Conservation (phyloP, 1,284 basidiomycete species). For the Cryptococcus maquisensis region DNA sequence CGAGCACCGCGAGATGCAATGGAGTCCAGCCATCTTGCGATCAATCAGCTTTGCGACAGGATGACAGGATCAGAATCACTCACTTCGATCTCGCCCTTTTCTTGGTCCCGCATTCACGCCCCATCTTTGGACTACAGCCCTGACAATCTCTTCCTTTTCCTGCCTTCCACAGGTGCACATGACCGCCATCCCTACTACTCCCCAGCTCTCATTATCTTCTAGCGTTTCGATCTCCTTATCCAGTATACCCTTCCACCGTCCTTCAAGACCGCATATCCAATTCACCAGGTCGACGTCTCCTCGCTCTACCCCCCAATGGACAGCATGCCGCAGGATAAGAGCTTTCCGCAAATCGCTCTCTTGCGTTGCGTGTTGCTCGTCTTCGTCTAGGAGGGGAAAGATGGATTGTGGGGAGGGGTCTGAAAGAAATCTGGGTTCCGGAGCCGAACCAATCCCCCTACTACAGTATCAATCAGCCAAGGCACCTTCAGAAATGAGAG, state of each 20-base stretch:
- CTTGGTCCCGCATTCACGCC: slow-evolving; percentile 49
- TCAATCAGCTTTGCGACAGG: neutral
- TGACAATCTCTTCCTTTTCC: slow-evolving; percentile 80
- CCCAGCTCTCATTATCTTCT: slow-evolving; percentile 77
- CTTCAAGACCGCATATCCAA: slow-evolving; percentile 34
- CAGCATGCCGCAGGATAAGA: slow-evolving; percentile 34
- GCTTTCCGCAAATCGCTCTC: slow-evolving; percentile 9
- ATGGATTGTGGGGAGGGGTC: slow-evolving; percentile 16
- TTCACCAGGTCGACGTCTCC: slow-evolving; percentile 37
- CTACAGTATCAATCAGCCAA: neutral
- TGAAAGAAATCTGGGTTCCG: slow-evolving; percentile 16
- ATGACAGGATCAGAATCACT: neutral
- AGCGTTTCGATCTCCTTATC: slow-evolving; percentile 32
- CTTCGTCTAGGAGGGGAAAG: slow-evolving; percentile 14
- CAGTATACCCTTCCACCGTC: slow-evolving; percentile 27
- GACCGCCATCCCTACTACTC: slow-evolving; percentile 72
- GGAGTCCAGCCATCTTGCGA: slow-evolving; percentile 85
- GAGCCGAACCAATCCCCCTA: neutral
- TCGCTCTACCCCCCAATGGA: slow-evolving; percentile 34
- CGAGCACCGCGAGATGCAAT: slow-evolving; percentile 85
- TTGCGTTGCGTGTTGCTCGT: neutral
- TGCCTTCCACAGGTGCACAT: slow-evolving; percentile 67
- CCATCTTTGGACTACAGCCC: slow-evolving; percentile 72
- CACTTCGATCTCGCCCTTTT: slow-evolving; percentile 23
- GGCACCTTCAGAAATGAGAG: too few species aligned